Conservation (phyloP, 768 basidiomycete species). For the Tricholomella constricta region DNA sequence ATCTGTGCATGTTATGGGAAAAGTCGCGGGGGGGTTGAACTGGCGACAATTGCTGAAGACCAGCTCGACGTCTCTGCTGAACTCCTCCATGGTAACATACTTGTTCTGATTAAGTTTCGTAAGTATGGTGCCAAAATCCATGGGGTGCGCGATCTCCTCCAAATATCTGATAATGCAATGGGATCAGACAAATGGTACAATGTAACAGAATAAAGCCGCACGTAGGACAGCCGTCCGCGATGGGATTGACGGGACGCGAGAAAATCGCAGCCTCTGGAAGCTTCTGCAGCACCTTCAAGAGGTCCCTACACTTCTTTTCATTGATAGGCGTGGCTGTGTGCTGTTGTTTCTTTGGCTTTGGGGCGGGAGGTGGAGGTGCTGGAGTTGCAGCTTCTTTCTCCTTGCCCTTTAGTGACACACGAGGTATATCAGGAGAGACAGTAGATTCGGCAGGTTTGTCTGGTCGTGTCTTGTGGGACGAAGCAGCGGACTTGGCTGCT, state of each 20-base stretch:
- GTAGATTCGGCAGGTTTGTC: slow-evolving; percentile 37
- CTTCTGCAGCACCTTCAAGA: slow-evolving; percentile 60
- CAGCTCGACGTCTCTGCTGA: slow-evolving; percentile 78
- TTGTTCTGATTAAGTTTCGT: slow-evolving; percentile 64
- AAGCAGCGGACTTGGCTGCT: slow-evolving; percentile 22
- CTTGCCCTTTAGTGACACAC: slow-evolving; percentile 68
- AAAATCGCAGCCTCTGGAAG: slow-evolving; percentile 76
- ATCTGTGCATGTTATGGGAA: slow-evolving; percentile 71
- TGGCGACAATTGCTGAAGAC: slow-evolving; percentile 88
- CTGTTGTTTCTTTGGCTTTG: slow-evolving; percentile 42
- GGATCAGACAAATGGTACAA: background rate
- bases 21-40: slow-evolving; percentile 87
- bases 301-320: slow-evolving; percentile 80
- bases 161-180: slow-evolving; percentile 62
- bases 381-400: slow-evolving; percentile 55
- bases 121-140: slow-evolving; percentile 88
- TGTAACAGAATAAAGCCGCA: slow-evolving; percentile 40
- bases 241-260: slow-evolving; percentile 79
- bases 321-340: slow-evolving; percentile 57
- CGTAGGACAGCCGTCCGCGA: slow-evolving; percentile 87
- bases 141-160: slow-evolving; percentile 88
- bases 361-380: slow-evolving; percentile 32
- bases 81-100: slow-evolving; percentile 82
- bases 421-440: slow-evolving; percentile 34
- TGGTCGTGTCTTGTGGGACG: slow-evolving; percentile 37